Evolutionary conservation across 2,329 filamentous ascomycete genomes (phyloP), one percentile per base, ranked within the genome.

Genomic region (Cytospora schulzeri): DNA sequence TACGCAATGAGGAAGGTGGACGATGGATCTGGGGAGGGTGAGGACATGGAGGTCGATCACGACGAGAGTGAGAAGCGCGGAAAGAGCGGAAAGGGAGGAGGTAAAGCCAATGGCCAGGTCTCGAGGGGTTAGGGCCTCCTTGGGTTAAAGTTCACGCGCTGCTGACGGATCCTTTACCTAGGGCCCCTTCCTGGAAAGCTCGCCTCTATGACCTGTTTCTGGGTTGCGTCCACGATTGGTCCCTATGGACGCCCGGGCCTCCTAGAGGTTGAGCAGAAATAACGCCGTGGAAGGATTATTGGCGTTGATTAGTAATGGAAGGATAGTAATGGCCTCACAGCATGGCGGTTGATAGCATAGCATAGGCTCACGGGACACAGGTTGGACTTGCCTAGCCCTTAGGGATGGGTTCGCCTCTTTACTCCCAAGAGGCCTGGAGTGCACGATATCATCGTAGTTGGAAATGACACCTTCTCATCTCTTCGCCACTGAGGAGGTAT

Each of bases 1-100:
- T 89, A 83, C 72, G 74, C 85, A 71, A 88, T 88, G 85, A 79
- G 83, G 68, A 79, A 75, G 69, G 71, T 71, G 41, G 74, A 74
- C 9, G 68, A 67, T 35, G 65, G 68, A 24, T 70, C 72, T 26
- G 67, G 68, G 24, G 28, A 14, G 12, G 67, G 62, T 9, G 67
- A 74, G 48, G 67, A 68, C 64, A 74, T 69, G 75, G 68, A 54
- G 65, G 75, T 71, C 70, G 70, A 71, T 33, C 67, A 65, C 14
- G 66, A 67, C 24, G 75, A 74, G 57, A 71, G 70, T 68, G 74
- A 72, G 57, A 65, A 63, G 58, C 22, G 64, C 61, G 33, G 33
- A 35, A 33, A 74, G 56, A 71, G 70, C 68, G 74, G 72, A 55
- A 65, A 62, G 60, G 26, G 64, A 57, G 17, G 57, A 64, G 57